Conservation (phyloP, 176 grass and related monocot genomes). For the Dendrocalamus sinicus region DNA sequence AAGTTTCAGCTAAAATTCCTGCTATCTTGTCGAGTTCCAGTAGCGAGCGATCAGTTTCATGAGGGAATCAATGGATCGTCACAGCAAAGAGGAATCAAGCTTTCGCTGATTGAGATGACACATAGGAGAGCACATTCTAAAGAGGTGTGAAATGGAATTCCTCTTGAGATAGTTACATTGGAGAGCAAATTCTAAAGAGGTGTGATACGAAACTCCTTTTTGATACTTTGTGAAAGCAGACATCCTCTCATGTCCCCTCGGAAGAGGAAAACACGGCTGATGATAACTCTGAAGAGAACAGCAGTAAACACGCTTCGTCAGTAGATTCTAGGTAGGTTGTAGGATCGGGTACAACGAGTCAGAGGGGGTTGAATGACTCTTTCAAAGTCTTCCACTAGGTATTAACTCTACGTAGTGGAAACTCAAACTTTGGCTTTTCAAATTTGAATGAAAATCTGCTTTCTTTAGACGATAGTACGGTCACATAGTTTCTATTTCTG, state of each 20-base stretch:
- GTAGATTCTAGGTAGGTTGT: slow-evolving; percentile 20
- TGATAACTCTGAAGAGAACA: slow-evolving; percentile 16
- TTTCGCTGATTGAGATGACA: slow-evolving; percentile 40
- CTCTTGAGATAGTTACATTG: neutral
- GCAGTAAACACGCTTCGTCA: slow-evolving; percentile 29
- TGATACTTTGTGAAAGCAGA: neutral
- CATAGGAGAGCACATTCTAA: slow-evolving; percentile 9
- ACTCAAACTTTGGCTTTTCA: no score
- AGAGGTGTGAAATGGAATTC: neutral
- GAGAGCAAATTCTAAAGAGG: neutral
- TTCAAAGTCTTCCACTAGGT: no score
- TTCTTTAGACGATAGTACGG: no score
- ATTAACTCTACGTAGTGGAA: no score
- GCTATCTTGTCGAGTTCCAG: neutral
- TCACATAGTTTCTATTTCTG: no score
- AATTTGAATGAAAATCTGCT: no score
- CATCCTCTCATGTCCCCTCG: neutral
- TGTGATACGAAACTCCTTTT: neutral
- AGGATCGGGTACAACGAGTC: no score
- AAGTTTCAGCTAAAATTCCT: neutral
- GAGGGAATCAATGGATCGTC: neutral
- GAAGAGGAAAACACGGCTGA: neutral
- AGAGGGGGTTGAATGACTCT: no score
- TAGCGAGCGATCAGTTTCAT: neutral
- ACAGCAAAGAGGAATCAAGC: neutral